Conservation (phyloP, 2,329 filamentous ascomycete species). For the Ophiostoma australiae region DNA sequence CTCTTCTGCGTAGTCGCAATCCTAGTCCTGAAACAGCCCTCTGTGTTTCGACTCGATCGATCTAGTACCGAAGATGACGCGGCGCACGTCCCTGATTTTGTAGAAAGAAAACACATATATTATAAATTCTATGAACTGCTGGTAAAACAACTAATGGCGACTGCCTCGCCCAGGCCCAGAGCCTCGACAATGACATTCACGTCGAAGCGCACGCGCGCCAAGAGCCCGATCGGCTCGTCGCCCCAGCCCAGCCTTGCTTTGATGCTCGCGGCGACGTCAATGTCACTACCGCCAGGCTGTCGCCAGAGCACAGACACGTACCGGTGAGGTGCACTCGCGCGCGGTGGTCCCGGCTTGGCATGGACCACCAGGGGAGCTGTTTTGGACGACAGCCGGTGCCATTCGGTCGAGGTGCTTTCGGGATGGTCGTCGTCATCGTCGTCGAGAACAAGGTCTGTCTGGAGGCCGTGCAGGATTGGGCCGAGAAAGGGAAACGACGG, state of each 20-base stretch:
- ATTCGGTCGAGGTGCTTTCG: background rate
- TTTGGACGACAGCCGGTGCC: background rate
- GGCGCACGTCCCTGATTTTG: background rate
- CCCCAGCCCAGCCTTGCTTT: slow-evolving; percentile 34
- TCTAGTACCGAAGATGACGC: slow-evolving; percentile 1
- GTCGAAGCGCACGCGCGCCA: slow-evolving; percentile 41
- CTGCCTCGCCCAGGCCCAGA: background rate
- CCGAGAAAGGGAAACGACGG: slow-evolving; percentile 39
- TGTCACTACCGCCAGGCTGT: slow-evolving; percentile 23
- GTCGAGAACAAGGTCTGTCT: slow-evolving; percentile 35
- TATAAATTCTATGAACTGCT: background rate
- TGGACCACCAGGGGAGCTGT: slow-evolving; percentile 18
- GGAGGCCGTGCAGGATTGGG: slow-evolving; percentile 47
- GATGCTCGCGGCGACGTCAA: slow-evolving; percentile 25
- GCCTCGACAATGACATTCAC: slow-evolving; percentile 32
- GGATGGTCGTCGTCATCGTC: background rate
- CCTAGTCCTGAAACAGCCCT: background rate
- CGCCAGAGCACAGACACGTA: slow-evolving; percentile 27
- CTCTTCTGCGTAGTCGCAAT: background rate
- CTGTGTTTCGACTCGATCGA: background rate
- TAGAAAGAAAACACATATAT: background rate
- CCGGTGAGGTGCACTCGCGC: slow-evolving; percentile 24
- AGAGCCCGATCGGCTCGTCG: slow-evolving; percentile 34
- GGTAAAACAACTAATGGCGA: background rate
- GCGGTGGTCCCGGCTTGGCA: slow-evolving; percentile 23